Conservation (phyloP, 2,329 filamentous ascomycete species). For the Alternaria hordeiaustralica region DNA sequence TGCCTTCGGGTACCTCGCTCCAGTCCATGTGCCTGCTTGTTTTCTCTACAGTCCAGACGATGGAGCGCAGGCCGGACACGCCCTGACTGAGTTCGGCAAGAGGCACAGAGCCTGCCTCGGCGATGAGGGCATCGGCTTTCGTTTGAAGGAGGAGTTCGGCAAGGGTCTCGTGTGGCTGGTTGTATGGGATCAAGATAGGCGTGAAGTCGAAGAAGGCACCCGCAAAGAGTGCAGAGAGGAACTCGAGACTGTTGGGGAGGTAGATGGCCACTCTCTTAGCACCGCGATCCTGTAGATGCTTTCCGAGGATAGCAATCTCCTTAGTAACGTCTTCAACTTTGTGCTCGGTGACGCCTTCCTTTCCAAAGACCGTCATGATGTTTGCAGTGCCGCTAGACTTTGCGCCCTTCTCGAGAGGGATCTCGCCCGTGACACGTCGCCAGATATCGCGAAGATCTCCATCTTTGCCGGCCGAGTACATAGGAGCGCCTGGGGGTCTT, state of each 20-base stretch:
- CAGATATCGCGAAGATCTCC: slow-evolving; percentile 93
- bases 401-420: slow-evolving; percentile 69
- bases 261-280: slow-evolving; percentile 82
- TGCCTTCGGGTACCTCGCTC: slow-evolving; percentile 83
- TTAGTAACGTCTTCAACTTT: slow-evolving; percentile 73
- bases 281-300: slow-evolving; percentile 72
- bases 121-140: slow-evolving; percentile 80
- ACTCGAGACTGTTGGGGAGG: slow-evolving; percentile 90
- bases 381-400: slow-evolving; percentile 69
- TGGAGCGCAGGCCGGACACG: slow-evolving; percentile 72
- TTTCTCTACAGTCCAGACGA: slow-evolving; percentile 92
- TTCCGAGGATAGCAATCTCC: slow-evolving; percentile 87
- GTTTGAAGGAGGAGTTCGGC: slow-evolving; percentile 75
- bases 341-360: slow-evolving; percentile 76
- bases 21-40: slow-evolving; percentile 94
- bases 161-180: slow-evolving; percentile 72
- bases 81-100: slow-evolving; percentile 73
- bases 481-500: slow-evolving; percentile 77
- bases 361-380: slow-evolving; percentile 80
- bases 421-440: slow-evolving; percentile 73
- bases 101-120: slow-evolving; percentile 84
- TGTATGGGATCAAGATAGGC: slow-evolving; percentile 84
- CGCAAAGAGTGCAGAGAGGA: slow-evolving; percentile 80
- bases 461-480: slow-evolving; percentile 82
- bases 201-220: slow-evolving; percentile 89